Evolutionary conservation across 2,329 filamentous ascomycete species (phyloP).

Genomic region (Phoma herbarum): DNA sequence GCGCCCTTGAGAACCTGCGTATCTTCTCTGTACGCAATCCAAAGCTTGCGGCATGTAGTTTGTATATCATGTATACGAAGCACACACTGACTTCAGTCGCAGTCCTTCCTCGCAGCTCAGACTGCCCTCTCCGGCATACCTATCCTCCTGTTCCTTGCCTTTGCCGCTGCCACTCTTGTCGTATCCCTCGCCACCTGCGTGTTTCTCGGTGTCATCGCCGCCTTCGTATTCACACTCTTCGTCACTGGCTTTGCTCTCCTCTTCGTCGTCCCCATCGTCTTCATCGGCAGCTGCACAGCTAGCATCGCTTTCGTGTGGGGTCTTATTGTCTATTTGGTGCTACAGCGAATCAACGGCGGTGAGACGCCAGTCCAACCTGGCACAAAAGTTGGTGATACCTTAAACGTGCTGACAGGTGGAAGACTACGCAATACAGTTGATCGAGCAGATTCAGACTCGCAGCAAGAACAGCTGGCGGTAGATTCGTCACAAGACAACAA

Average conservation of each 20-base stretch:
- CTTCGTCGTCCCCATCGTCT: conserved; percentile 73
- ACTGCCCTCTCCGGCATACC: conserved; percentile 72
- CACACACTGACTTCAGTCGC: conserved; percentile 13
- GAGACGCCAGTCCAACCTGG: conserved; percentile 31
- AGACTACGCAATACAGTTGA: conserved; percentile 27
- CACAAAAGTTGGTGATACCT: conserved; percentile 29
- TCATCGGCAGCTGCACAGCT: conserved; percentile 70
- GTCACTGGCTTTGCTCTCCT: conserved; percentile 72
- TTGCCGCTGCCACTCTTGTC: conserved; percentile 68
- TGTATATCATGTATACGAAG: not conserved
- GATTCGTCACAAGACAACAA: conserved; percentile 9
- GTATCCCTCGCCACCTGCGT: conserved; percentile 70
- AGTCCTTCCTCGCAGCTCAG: conserved; percentile 76
- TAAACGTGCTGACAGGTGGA: conserved; percentile 32
- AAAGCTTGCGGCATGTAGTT: conserved; percentile 68
- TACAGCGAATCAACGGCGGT: conserved; percentile 41
- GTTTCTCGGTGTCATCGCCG: conserved; percentile 60
- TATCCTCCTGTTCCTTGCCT: conserved; percentile 72
- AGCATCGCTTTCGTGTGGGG: conserved; percentile 69
- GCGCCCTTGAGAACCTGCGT: conserved; percentile 62
- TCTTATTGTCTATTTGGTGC: conserved; percentile 65
- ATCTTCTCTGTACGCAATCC: conserved; percentile 71
- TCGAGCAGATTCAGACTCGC: conserved; percentile 3
- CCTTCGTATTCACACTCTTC: conserved; percentile 70
- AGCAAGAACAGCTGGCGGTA: conserved; percentile 15